phyloP scores from a whole-genome alignment of 2,329 filamentous ascomycete species.

The Penicillium sp. region DNA sequence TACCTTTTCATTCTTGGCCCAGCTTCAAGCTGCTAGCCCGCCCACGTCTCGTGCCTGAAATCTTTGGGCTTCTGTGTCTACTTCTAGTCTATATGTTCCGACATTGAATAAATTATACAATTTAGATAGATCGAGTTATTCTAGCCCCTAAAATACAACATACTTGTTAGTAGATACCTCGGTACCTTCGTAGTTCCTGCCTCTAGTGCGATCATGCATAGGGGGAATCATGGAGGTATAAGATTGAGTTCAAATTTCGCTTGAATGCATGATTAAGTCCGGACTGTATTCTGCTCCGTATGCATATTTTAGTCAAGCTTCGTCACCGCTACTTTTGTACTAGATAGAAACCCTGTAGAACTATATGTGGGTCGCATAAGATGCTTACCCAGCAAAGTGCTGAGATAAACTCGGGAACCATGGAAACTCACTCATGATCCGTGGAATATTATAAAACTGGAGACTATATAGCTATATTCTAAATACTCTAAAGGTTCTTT shows the following conservation, averaged over 20 bases:
- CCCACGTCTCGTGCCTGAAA: too few species aligned
- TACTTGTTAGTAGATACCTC: too few species aligned
- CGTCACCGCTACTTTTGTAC: neutral
- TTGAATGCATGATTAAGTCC: too few species aligned
- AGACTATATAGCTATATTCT: neutral
- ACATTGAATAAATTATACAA: neutral
- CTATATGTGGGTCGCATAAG: neutral
- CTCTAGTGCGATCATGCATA: neutral
- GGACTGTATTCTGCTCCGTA: neutral
- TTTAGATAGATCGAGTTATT: neutral
- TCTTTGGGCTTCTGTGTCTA: too few species aligned
- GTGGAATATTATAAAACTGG: neutral
- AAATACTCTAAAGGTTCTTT: neutral
- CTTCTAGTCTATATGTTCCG: neutral
- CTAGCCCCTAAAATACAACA: neutral
- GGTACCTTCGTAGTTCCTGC: neutral
- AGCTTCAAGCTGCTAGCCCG: too few species aligned
- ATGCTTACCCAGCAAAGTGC: neutral
- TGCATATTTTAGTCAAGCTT: neutral
- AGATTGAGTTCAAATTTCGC: too few species aligned
- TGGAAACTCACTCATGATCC: neutral
- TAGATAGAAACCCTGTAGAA: neutral
- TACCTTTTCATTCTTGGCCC: too few species aligned
- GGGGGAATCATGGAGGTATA: too few species aligned
- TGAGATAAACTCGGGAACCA: neutral